Evolutionary conservation across 169 alveolate species (phyloP).

Genomic region (Cryptosporidium parvum): DNA sequence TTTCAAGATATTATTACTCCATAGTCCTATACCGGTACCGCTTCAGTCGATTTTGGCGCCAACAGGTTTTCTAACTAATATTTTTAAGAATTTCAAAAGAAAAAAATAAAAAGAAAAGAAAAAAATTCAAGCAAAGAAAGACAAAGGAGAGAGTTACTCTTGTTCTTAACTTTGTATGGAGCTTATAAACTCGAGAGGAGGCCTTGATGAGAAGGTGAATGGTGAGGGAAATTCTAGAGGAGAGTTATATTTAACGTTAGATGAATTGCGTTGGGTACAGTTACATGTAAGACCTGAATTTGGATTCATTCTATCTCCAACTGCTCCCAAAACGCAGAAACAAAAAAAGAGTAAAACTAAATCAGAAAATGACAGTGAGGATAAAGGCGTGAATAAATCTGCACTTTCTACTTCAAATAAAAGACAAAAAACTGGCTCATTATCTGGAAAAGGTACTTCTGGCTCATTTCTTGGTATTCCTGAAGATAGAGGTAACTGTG

Average conservation of each 20-base stretch:
- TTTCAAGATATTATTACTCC: neutral
- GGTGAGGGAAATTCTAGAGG: conserved; percentile 53
- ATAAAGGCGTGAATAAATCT: neutral
- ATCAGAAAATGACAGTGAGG: conserved; percentile 5
- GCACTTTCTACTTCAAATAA: conserved; percentile 4
- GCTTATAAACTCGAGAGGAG: neutral
- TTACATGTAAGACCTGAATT: conserved; percentile 53
- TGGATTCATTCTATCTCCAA: conserved; percentile 64
- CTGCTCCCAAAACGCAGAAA: conserved; percentile 2
- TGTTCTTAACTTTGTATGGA: conserved; percentile 14
- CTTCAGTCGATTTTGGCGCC: neutral
- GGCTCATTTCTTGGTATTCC: neutral
- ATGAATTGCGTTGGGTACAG: conserved; percentile 64
- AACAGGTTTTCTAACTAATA: neutral
- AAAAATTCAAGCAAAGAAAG: neutral
- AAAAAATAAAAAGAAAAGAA: neutral
- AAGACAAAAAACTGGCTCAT: conserved; percentile 24
- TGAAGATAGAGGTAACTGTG: conserved; percentile 27
- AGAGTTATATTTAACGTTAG: conserved; percentile 42
- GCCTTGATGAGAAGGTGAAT: conserved; percentile 24
- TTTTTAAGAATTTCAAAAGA: neutral
- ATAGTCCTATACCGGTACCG: neutral
- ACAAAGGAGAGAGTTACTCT: neutral
- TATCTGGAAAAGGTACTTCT: neutral
- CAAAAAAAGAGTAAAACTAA: conserved; percentile 17